Conservation (phyloP, 202 grass and related monocot genomes). For the Panicum virgatum region DNA sequence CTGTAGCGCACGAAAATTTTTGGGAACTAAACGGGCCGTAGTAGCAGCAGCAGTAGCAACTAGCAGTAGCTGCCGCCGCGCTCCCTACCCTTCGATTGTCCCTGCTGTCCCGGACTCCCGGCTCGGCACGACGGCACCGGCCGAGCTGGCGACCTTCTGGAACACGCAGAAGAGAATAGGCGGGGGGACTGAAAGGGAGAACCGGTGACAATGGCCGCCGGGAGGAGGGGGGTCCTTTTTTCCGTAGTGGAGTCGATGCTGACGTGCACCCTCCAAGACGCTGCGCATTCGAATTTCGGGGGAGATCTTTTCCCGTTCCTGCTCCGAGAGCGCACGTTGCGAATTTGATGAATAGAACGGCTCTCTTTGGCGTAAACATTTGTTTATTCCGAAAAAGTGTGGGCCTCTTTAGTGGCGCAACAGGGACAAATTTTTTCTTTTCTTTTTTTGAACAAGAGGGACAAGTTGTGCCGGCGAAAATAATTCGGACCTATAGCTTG, state of each 20-base stretch:
- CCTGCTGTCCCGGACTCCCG: slow-evolving; percentile 23
- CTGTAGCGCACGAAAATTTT: no score
- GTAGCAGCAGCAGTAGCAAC: not conserved
- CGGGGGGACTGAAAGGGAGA: slow-evolving; percentile 12
- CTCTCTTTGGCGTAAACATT: not conserved
- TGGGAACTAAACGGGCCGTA: no score
- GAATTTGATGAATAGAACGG: slow-evolving; percentile 26
- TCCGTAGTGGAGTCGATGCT: slow-evolving; percentile 60
- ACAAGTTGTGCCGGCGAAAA: slow-evolving; percentile 27
- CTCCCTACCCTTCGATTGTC: slow-evolving; percentile 12
- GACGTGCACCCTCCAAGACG: slow-evolving; percentile 59
- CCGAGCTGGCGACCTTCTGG: slow-evolving; percentile 39
- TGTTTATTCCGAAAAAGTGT: slow-evolving; percentile 16
- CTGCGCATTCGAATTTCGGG: slow-evolving; percentile 37
- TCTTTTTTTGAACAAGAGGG: not conserved
- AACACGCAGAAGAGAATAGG: not conserved
- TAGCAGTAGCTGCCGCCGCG: not conserved
- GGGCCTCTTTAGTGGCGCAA: slow-evolving; percentile 31
- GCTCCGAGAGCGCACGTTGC: slow-evolving; percentile 30
- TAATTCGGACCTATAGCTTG: slow-evolving; percentile 6
- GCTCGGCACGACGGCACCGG: no score
- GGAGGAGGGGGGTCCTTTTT: not conserved
- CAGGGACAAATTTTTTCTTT: not conserved
- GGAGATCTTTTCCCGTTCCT: slow-evolving; percentile 20
- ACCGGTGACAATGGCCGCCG: slow-evolving; percentile 42